Evolutionary conservation across 192 early-diverging fungal genomes (phyloP).

Genomic region (Backusella circina): DNA sequence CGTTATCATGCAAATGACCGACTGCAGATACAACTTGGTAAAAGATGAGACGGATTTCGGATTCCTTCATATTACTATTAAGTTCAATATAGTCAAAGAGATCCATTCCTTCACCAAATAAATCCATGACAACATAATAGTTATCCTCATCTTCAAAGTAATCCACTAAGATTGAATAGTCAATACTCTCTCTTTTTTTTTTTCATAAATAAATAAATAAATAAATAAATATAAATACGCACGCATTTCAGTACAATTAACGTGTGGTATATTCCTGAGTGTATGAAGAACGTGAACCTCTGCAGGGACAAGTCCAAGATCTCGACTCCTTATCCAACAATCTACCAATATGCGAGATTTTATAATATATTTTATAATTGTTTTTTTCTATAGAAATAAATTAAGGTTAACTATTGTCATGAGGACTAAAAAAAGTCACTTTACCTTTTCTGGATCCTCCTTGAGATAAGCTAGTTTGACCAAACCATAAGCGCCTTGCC

Average conservation of each 20-base stretch:
- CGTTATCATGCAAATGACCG: conserved; percentile 47
- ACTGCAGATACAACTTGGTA: conserved; percentile 34
- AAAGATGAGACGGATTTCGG: conserved; percentile 32
- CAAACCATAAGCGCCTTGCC: conserved; percentile 65
- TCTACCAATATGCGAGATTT: conserved; percentile 57
- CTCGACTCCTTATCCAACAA: conserved; percentile 59
- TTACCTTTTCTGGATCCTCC: conserved; percentile 42
- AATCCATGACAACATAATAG: conserved; percentile 61
- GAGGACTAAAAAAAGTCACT: background rate
- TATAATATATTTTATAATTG: conserved; percentile 65
- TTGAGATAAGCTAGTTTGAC: conserved; percentile 55
- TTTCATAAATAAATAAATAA: background rate
- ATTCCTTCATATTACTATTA: conserved; percentile 23
- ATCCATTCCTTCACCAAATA: conserved; percentile 42
- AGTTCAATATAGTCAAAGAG: conserved; percentile 48
- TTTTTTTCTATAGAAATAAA: conserved; percentile 24
- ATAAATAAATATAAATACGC: background rate
- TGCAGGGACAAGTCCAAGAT: conserved; percentile 58
- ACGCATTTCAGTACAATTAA: conserved; percentile 47
- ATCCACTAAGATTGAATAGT: conserved; percentile 38
- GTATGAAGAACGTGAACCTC: conserved; percentile 72
- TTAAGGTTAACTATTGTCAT: background rate
- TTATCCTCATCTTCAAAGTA: conserved; percentile 67
- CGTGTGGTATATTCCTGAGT: conserved; percentile 44
- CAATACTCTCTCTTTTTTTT: background rate